A percentile compares a stretch with the other conserved stretches of the same genome.
These are phyloP conservation scores for Schrenkiella parvula DNA, from an alignment of 345 rosid species.

Conservation along the genomic window DNA sequence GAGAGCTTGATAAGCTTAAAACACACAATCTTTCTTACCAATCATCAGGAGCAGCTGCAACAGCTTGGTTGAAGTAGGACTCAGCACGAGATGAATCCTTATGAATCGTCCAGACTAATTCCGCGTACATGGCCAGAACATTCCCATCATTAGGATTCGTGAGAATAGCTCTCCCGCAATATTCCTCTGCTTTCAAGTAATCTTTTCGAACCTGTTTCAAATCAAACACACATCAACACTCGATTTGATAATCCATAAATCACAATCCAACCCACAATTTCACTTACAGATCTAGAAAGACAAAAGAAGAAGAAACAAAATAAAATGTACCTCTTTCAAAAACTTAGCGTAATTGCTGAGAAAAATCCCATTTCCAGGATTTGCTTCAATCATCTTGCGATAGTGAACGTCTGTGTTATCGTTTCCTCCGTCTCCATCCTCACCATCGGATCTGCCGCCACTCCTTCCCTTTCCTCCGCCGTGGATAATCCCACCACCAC, in stretches of 20 bases:
- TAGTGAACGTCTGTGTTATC: constrained; percentile 58
- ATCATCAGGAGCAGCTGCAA: constrained; percentile 74
- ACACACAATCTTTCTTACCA: constrained; percentile 43
- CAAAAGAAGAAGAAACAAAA: background rate
- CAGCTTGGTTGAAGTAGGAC: constrained; percentile 71
- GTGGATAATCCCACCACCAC: constrained; percentile 45
- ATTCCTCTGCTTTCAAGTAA: constrained; percentile 68
- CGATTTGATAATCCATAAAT: background rate
- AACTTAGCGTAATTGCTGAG: constrained; percentile 81
- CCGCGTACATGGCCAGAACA: constrained; percentile 77
- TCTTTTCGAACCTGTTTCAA: constrained; percentile 60
- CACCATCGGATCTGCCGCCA: constrained; percentile 43
- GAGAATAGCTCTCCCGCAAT: constrained; percentile 74
- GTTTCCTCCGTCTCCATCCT: constrained; percentile 33
- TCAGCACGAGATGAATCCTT: constrained; percentile 75
- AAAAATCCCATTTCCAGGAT: constrained; percentile 75
- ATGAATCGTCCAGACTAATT: constrained; percentile 66
- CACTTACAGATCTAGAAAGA: constrained; percentile 7
- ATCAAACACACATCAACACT: background rate
- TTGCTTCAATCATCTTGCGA: constrained; percentile 73
- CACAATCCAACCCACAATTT: background rate
- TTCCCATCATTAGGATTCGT: constrained; percentile 62
- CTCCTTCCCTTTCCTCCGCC: constrained; percentile 45
- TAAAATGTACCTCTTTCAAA: constrained; percentile 64
- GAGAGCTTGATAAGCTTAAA: background rate